A percentile compares a stretch with the other conserved stretches of the same genome.
These are phyloP conservation scores for Nicotiana obtusifolia DNA, from an alignment of 257 asterid genomes.

Conservation along the genomic window DNA sequence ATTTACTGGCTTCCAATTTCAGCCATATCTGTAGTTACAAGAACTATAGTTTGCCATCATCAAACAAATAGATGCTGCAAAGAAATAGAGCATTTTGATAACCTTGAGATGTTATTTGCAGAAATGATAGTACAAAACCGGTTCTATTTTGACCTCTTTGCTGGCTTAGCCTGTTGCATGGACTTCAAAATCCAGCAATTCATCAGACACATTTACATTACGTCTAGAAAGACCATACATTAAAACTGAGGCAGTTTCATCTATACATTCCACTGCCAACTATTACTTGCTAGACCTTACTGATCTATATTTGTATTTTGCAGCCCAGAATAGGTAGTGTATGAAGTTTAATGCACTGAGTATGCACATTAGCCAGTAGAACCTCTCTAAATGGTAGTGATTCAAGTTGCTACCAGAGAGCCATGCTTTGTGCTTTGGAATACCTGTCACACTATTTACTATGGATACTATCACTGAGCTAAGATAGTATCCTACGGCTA, in stretches of 20 bases:
- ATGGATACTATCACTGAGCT: constrained; percentile 69
- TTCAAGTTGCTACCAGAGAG: constrained; percentile 64
- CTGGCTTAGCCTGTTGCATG: not conserved
- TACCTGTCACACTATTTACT: constrained; percentile 56
- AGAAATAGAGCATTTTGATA: not conserved
- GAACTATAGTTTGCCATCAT: not conserved
- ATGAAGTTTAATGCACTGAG: constrained; percentile 70
- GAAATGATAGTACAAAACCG: not conserved
- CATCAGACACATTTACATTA: constrained; percentile 33
- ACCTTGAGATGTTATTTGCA: not conserved
- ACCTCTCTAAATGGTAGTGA: constrained; percentile 57
- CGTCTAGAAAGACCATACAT: not conserved
- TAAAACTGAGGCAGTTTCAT: not conserved
- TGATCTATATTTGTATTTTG: constrained; percentile 58
- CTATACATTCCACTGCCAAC: not conserved
- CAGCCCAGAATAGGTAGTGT: constrained; percentile 80
- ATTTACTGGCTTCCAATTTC: not conserved
- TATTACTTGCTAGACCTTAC: constrained; percentile 1
- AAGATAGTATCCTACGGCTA: constrained; percentile 82
- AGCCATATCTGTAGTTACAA: not conserved
- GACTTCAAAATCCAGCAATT: constrained; percentile 25
- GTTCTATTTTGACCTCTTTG: constrained; percentile 4
- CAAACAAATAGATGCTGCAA: not conserved
- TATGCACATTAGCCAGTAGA: constrained; percentile 84
- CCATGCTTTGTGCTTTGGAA: constrained; percentile 47